These are phyloP conservation scores for Parastagonospora nodorum DNA, from an alignment of 2,329 filamentous ascomycete genomes.

Conservation along the genomic window DNA sequence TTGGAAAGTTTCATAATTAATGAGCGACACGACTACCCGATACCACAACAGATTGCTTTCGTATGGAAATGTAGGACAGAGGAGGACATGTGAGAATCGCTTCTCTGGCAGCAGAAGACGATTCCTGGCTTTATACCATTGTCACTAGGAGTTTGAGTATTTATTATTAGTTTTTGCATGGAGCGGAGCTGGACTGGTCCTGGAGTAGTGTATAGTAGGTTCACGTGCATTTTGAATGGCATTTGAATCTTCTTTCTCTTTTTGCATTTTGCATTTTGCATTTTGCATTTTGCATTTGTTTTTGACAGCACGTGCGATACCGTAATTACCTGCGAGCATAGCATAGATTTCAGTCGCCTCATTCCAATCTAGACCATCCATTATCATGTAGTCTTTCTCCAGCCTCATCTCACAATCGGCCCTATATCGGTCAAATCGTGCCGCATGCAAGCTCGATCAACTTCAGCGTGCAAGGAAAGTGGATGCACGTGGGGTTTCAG, in stretches of 20 bases:
- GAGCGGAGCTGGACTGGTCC: constrained; percentile 7
- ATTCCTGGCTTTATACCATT: constrained; percentile 33
- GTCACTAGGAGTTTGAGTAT: constrained; percentile 23
- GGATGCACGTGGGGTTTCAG: constrained; percentile 2
- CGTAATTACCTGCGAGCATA: not conserved
- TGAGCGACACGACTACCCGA: constrained; percentile 46
- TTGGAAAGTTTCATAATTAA: constrained; percentile 45
- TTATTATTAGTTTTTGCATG: constrained; percentile 25
- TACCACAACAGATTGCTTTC: constrained; percentile 46
- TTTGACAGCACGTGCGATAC: not conserved
- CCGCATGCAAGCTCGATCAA: not conserved
- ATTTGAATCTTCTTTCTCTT: constrained; percentile 8
- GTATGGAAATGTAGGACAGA: constrained; percentile 32
- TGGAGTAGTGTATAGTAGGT: constrained; percentile 16
- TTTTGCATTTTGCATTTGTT: not conserved
- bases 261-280: not conserved
- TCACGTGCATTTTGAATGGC: constrained; percentile 23
- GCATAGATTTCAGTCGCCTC: not conserved
- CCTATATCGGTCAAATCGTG: too few relatives aligned
- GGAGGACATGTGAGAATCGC: constrained; percentile 20
- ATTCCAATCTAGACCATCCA: not conserved
- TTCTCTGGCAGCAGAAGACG: constrained; percentile 8
- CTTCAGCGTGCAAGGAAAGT: not conserved
- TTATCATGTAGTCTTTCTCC: not conserved
- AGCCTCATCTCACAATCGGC: too few relatives aligned